phyloP scores from a whole-genome alignment of 2,329 filamentous ascomycete genomes.

The Sclerotinia trifoliorum region DNA sequence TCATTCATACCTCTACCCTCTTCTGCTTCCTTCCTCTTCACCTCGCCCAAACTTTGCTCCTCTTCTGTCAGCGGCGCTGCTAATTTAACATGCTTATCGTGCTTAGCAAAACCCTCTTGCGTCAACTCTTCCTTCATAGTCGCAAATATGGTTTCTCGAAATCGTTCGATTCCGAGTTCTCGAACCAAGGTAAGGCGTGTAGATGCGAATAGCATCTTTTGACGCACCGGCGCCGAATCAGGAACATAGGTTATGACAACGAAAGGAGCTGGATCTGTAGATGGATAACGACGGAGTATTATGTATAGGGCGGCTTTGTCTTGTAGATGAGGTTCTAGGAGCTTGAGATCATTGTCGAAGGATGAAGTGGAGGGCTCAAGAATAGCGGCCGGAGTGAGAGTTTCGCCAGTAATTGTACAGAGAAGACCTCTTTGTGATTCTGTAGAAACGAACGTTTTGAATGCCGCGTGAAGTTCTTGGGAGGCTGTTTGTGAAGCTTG shows the following conservation, averaged over 20 bases:
- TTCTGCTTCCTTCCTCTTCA: conserved; percentile 73
- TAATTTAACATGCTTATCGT: conserved; percentile 64
- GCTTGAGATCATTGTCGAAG: conserved; percentile 63
- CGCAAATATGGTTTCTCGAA: conserved; percentile 72
- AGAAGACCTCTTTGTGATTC: conserved; percentile 66
- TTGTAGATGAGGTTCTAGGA: conserved; percentile 62
- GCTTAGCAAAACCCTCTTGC: conserved; percentile 66
- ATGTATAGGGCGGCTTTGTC: conserved; percentile 69
- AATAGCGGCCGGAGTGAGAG: conserved; percentile 60
- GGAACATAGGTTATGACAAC: conserved; percentile 77
- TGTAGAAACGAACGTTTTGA: conserved; percentile 65
- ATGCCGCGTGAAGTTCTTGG: conserved; percentile 71
- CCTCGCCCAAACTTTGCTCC: conserved; percentile 67
- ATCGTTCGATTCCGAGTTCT: conserved; percentile 76
- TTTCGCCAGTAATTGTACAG: conserved; percentile 67
- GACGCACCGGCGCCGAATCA: conserved; percentile 72
- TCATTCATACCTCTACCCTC: conserved; percentile 65
- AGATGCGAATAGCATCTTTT: conserved; percentile 83
- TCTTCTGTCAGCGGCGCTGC: conserved; percentile 76
- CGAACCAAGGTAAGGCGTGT: conserved; percentile 73
- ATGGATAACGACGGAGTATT: conserved; percentile 67
- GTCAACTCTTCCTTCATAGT: conserved; percentile 70
- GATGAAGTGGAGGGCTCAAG: conserved; percentile 53
- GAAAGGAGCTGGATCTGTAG: conserved; percentile 50
- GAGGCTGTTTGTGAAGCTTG: conserved; percentile 55